Conservation (phyloP, 208 protist genomes). For the Balamuthia mandrillaris region DNA sequence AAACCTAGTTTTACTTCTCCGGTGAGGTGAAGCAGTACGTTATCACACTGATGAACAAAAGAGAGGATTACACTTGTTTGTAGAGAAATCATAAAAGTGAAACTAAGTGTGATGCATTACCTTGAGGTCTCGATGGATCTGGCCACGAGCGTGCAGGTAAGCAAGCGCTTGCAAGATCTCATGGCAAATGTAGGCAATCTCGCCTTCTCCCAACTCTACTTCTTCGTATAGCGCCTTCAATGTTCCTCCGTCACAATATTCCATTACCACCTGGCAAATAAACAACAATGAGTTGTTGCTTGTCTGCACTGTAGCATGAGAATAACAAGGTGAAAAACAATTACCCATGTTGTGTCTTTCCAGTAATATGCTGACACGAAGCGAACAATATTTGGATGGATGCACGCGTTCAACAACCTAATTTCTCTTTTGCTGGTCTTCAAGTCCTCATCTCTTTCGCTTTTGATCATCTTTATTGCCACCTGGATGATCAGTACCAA, state of each 20-base stretch:
- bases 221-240: background rate
- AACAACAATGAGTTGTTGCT: background rate
- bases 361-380: background rate
- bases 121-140: background rate
- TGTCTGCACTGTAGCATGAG: background rate
- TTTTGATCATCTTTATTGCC: too few species aligned
- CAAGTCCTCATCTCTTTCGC: too few species aligned
- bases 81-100: too few species aligned
- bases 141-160: background rate
- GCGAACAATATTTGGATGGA: constrained; percentile 1
- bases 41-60: background rate
- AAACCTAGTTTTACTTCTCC: constrained; percentile 25
- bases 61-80: background rate
- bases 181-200: constrained; percentile 3
- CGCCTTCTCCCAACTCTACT: background rate
- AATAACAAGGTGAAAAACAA: background rate
- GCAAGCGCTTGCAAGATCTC: constrained; percentile 12
- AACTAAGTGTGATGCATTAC: too few species aligned
- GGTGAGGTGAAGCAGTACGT: constrained; percentile 19
- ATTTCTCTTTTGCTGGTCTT: too few species aligned
- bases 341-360: constrained; percentile 16
- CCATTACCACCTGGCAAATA: background rate
- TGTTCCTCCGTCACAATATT: constrained; percentile 23
- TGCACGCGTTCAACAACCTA: background rate
- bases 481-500: too few species aligned